These are phyloP conservation scores for Plenodomus biglobosus DNA, from an alignment of 2,329 filamentous ascomycete genomes.

Conservation along the genomic window DNA sequence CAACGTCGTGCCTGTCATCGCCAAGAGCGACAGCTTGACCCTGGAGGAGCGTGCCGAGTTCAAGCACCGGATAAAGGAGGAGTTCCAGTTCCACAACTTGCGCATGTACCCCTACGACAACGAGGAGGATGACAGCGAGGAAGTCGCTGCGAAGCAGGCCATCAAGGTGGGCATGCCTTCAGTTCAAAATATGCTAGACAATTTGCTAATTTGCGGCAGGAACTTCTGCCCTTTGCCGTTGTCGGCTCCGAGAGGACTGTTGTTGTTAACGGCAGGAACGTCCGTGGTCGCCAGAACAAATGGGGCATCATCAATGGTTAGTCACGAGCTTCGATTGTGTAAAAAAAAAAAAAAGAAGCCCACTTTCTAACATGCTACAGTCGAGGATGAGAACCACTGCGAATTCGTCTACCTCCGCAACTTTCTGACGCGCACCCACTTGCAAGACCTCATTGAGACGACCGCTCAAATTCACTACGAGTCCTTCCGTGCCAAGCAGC, in stretches of 20 bases:
- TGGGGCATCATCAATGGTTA: slow-evolving; percentile 92
- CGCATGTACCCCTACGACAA: slow-evolving; percentile 99
- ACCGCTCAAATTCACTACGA: slow-evolving; percentile 99
- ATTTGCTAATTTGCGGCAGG: slow-evolving; percentile 56
- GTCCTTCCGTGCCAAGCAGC: slow-evolving; percentile 98
- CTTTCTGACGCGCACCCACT: slow-evolving; percentile 96
- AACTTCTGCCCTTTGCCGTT: slow-evolving; percentile 94
- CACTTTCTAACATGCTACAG: slow-evolving; percentile 44
- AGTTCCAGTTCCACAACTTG: slow-evolving; percentile 99
- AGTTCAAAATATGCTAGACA: neutral
- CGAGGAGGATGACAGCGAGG: slow-evolving; percentile 97
- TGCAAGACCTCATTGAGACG: slow-evolving; percentile 98
- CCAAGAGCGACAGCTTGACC: slow-evolving; percentile 95
- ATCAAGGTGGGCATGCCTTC: slow-evolving; percentile 73
- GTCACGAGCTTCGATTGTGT: neutral
- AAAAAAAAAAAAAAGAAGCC: too few relatives aligned
- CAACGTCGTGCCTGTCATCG: slow-evolving; percentile 98
- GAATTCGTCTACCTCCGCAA: slow-evolving; percentile 98
- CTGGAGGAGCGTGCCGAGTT: slow-evolving; percentile 93
- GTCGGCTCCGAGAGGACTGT: slow-evolving; percentile 98
- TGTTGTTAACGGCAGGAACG: slow-evolving; percentile 95
- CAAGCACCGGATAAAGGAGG: slow-evolving; percentile 99
- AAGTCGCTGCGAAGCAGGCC: slow-evolving; percentile 86
- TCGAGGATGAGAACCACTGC: slow-evolving; percentile 99
- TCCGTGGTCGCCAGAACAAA: slow-evolving; percentile 95